A percentile compares a stretch with the other conserved stretches of the same genome.
Conservation (phyloP, 2,329 filamentous ascomycete species). For the Ascosphaera aggregata region DNA sequence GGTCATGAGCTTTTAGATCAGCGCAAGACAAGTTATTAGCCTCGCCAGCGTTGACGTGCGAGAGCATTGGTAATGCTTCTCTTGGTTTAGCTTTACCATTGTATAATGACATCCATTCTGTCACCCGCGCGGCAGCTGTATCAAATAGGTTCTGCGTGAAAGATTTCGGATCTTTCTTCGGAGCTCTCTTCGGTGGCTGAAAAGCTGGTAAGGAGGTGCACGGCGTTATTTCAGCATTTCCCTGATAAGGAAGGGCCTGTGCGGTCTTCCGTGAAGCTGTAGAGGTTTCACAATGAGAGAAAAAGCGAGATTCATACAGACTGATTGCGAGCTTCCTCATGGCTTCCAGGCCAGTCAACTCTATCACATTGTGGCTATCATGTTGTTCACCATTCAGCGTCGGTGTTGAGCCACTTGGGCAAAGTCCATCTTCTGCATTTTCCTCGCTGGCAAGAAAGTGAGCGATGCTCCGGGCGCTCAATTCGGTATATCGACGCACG, state of each 20-base stretch:
- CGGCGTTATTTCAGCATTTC: neutral
- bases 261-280: no score
- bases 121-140: slow-evolving; percentile 21
- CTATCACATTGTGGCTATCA: neutral
- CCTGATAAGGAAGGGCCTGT: neutral
- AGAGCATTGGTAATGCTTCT: neutral
- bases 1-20: no score
- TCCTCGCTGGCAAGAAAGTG: slow-evolving; percentile 61
- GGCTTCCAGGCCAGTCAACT: neutral
- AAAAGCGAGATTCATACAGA: no score
- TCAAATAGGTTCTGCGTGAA: slow-evolving; percentile 36
- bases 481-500: slow-evolving; percentile 53
- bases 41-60: no score
- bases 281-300: no score
- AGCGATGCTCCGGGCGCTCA: slow-evolving; percentile 62
- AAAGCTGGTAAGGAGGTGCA: neutral
- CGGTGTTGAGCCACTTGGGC: slow-evolving; percentile 22
- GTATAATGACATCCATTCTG: slow-evolving; percentile 22
- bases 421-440: slow-evolving; percentile 48
- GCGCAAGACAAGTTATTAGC: no score
- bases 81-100: slow-evolving; percentile 4
- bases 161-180: slow-evolving; percentile 33
- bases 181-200: neutral
- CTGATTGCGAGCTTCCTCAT: no score
- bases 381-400: neutral